phyloP scores from a whole-genome alignment of 305 asterid genomes.

The Stenogyne calaminthoides region DNA sequence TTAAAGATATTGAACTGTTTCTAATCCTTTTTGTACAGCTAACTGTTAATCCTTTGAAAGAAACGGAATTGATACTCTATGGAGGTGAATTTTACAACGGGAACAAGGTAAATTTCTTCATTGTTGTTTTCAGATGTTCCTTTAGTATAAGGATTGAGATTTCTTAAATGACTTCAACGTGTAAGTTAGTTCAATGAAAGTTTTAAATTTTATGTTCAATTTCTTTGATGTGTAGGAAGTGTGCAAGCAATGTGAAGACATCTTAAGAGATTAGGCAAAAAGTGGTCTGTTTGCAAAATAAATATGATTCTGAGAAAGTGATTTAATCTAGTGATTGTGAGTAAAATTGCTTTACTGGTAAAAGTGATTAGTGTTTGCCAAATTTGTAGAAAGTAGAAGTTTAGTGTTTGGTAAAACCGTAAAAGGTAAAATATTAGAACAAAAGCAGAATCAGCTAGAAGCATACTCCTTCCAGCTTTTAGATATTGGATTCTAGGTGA shows the following conservation, averaged over 20 bases:
- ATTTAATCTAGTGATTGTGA: no score
- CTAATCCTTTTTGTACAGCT: slow-evolving; percentile 46
- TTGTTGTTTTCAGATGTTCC: not conserved
- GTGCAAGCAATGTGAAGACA: not conserved
- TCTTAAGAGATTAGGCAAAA: slow-evolving; percentile 2
- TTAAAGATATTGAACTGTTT: slow-evolving; percentile 19
- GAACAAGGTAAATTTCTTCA: slow-evolving; percentile 58
- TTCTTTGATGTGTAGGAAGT: not conserved
- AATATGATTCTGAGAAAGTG: no score
- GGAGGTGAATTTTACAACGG: slow-evolving; percentile 99
- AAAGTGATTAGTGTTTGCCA: no score
- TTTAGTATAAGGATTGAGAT: slow-evolving; percentile 6
- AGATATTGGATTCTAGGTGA: no score
- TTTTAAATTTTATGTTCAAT: not conserved
- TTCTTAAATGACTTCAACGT: not conserved
- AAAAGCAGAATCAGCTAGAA: no score
- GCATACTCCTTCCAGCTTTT: no score
- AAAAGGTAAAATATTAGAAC: no score
- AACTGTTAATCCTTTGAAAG: slow-evolving; percentile 84
- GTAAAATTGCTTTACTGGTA: no score
- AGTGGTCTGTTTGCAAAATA: no score
- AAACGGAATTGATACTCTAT: slow-evolving; percentile 78
- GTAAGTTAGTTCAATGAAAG: not conserved
- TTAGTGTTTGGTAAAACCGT: no score
- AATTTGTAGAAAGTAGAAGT: no score